A percentile compares a stretch with the other conserved stretches of the same genome.
Evolutionary conservation across 495 filamentous ascomycete species (phyloP).

Genomic region (Usnea hakonensis): DNA sequence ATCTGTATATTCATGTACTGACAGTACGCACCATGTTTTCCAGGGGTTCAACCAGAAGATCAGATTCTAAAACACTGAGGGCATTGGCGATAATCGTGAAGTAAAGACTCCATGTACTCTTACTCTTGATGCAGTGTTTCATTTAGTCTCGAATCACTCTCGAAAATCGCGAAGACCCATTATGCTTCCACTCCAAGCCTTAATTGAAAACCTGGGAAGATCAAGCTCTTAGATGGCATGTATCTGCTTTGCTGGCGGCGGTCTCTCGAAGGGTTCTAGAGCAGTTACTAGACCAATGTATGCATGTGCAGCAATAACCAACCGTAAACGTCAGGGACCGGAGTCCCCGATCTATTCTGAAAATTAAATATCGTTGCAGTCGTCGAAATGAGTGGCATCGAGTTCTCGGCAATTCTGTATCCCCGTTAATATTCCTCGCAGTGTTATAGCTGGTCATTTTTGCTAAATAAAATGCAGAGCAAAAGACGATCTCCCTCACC

Average conservation of each 20-base stretch:
- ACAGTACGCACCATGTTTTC: no score
- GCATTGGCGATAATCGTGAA: constrained; percentile 73
- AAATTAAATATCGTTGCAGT: constrained; percentile 71
- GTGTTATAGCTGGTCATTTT: not conserved
- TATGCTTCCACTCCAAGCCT: constrained; percentile 57
- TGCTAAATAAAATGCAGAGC: constrained; percentile 69
- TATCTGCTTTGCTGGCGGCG: not conserved
- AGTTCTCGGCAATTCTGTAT: constrained; percentile 50
- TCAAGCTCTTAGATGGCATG: not conserved
- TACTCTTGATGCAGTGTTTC: not conserved
- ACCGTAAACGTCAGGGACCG: constrained; percentile 68
- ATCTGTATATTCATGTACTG: no score
- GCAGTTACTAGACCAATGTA: constrained; percentile 30
- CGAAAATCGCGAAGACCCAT: constrained; percentile 52
- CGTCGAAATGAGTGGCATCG: constrained; percentile 67
- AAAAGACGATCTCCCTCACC: constrained; percentile 62
- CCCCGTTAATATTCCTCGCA: not conserved
- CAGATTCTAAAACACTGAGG: constrained; percentile 69
- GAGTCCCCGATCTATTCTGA: constrained; percentile 52
- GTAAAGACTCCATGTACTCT: not conserved
- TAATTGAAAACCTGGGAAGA: constrained; percentile 50
- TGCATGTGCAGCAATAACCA: constrained; percentile 89
- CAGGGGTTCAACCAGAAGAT: no score
- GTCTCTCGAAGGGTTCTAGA: not conserved
- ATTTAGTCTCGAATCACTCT: not conserved